Conservation (phyloP, 2,329 filamentous ascomycete species). For the Fusarium transvaalense region DNA sequence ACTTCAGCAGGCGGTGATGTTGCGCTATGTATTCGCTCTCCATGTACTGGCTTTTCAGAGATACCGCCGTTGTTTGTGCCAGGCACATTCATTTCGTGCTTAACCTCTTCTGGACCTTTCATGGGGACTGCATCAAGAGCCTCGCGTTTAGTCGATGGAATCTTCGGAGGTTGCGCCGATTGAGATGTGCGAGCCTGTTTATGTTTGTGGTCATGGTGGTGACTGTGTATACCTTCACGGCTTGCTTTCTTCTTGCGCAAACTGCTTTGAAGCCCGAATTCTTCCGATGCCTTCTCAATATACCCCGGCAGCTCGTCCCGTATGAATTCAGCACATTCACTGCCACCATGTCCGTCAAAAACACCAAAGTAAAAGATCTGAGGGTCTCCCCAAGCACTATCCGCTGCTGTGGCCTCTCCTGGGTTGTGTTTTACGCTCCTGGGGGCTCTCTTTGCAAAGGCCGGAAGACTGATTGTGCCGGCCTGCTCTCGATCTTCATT, state of each 20-base stretch:
- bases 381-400: conserved; percentile 86
- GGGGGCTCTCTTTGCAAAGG: conserved; percentile 88
- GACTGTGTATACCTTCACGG: conserved; percentile 40
- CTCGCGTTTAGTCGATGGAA: conserved; percentile 41
- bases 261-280: conserved; percentile 84
- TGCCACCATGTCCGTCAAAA: conserved; percentile 95
- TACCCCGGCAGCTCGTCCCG: conserved; percentile 88
- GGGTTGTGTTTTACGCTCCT: conserved; percentile 67
- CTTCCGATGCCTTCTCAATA: conserved; percentile 81
- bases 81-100: conserved; percentile 54
- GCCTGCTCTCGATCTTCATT: conserved; percentile 97
- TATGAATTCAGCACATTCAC: conserved; percentile 88
- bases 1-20: conserved; percentile 63
- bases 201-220: conserved; percentile 42
- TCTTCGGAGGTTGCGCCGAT: conserved; percentile 18
- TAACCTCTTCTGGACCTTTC: conserved; percentile 63
- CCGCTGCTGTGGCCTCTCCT: conserved; percentile 75
- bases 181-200: conserved; percentile 28
- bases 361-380: conserved; percentile 98
- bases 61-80: conserved; percentile 51
- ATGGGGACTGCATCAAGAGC: conserved; percentile 58
- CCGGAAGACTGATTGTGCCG: conserved; percentile 91
- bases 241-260: conserved; percentile 64
- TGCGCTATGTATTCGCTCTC: conserved; percentile 54
- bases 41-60: conserved; percentile 54